phyloP scores from a whole-genome alignment of 2,329 filamentous ascomycete genomes.

The Talaromyces sp. region DNA sequence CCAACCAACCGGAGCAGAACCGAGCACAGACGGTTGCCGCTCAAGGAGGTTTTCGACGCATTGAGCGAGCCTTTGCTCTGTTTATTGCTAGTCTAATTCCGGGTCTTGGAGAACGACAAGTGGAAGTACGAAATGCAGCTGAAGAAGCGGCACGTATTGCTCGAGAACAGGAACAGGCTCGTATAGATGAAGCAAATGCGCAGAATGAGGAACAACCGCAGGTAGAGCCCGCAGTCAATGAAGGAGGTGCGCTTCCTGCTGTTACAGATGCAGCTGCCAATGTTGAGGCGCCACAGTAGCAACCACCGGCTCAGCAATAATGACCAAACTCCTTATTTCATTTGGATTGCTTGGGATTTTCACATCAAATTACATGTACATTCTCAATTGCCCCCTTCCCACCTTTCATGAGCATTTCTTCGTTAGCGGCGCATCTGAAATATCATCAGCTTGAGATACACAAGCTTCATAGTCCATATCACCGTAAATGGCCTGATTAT shows the following conservation, averaged over 20 bases:
- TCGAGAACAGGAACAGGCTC: conserved; percentile 23
- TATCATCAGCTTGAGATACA: background rate
- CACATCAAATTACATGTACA: background rate
- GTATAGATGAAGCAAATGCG: conserved; percentile 26
- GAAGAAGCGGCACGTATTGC: conserved; percentile 41
- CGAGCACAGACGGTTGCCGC: background rate
- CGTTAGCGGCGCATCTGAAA: background rate
- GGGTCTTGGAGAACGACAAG: conserved; percentile 60
- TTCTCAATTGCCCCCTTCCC: background rate
- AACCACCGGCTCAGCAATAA: background rate
- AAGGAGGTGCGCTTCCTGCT: conserved; percentile 18
- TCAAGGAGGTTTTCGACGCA: conserved; percentile 39
- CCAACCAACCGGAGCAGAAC: conserved; percentile 5
- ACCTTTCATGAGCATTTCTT: background rate
- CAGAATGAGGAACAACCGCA: conserved; percentile 18
- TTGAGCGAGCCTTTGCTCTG: conserved; percentile 58
- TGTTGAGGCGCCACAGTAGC: background rate
- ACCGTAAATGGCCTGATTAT: background rate
- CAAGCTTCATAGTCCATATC: background rate
- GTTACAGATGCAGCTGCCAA: background rate
- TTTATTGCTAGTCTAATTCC: conserved; percentile 62
- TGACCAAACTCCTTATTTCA: background rate
- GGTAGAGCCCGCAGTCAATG: background rate
- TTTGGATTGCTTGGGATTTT: background rate
- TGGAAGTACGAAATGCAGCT: conserved; percentile 54